Evolutionary conservation across 106 monocot genomes (phyloP).

Genomic region (Dendrobium nobile): DNA sequence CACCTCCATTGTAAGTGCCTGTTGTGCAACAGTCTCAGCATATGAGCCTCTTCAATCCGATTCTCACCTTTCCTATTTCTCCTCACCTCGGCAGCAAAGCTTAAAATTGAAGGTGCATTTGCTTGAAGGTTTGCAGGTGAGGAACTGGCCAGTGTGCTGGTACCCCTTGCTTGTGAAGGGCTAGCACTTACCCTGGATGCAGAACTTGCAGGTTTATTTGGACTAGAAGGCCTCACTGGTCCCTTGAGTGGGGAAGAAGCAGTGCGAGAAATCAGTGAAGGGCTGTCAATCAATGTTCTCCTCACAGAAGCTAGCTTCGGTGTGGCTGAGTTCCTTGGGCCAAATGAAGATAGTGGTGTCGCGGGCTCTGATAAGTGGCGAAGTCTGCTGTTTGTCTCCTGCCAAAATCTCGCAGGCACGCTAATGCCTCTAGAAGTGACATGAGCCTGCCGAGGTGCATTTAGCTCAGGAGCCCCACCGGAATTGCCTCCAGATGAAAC

Average conservation of each 20-base stretch:
- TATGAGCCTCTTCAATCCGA: constrained; percentile 83
- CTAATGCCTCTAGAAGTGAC: constrained; percentile 38
- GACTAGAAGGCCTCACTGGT: constrained; percentile 31
- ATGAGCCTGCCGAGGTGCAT: constrained; percentile 10
- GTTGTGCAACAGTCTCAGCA: constrained; percentile 69
- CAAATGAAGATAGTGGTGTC: constrained; percentile 17
- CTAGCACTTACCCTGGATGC: constrained; percentile 47
- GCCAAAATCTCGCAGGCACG: constrained; percentile 72
- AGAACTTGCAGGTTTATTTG: constrained; percentile 30
- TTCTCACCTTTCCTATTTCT: constrained; percentile 90
- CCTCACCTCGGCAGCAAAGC: constrained; percentile 81
- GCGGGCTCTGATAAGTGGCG: constrained; percentile 45
- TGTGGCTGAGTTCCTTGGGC: constrained; percentile 7
- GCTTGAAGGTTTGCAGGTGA: constrained; percentile 18
- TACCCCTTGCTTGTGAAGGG: constrained; percentile 41
- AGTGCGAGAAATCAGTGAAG: constrained; percentile 23
- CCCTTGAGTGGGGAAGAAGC: constrained; percentile 29
- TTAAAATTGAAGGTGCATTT: constrained; percentile 86
- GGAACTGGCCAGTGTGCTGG: constrained; percentile 4
- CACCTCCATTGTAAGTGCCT: constrained; percentile 81
- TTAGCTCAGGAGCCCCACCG: constrained; percentile 28
- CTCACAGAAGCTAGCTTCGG: constrained; percentile 24
- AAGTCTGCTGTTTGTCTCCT: constrained; percentile 58
- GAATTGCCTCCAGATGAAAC: constrained; percentile 92
- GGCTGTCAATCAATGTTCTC: constrained; percentile 29